Evolutionary conservation across 345 rosid genomes (phyloP).

Genomic region (Linum usitatissimum): DNA sequence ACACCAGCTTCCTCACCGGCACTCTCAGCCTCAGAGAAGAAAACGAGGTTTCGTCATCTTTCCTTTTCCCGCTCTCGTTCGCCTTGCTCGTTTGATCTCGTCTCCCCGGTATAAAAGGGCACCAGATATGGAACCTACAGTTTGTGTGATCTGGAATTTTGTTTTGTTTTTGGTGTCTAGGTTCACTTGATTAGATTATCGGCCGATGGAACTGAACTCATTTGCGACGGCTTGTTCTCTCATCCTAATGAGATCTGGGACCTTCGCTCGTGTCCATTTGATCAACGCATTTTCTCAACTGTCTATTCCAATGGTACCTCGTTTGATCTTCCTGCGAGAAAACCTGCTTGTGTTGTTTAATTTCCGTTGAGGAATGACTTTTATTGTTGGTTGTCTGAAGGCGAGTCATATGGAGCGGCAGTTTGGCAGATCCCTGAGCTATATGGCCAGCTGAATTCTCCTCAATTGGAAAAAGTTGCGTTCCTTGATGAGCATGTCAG

Average conservation of each 20-base stretch:
- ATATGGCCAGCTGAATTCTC: slow-evolving; percentile 72
- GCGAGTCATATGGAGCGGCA: slow-evolving; percentile 81
- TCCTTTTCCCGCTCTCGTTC: not conserved
- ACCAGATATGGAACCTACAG: not conserved
- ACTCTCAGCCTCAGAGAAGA: slow-evolving; percentile 86
- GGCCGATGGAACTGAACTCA: slow-evolving; percentile 73
- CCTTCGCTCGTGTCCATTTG: slow-evolving; percentile 76
- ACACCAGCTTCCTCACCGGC: slow-evolving; percentile 93
- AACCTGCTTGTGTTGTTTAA: not conserved
- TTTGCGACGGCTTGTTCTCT: slow-evolving; percentile 85
- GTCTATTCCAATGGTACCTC: slow-evolving; percentile 65
- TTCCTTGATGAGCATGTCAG: slow-evolving; percentile 73
- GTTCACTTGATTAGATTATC: slow-evolving; percentile 89
- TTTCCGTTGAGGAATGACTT: not conserved
- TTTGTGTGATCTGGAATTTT: not conserved
- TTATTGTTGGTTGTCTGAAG: slow-evolving; percentile 23
- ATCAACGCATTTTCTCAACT: slow-evolving; percentile 86
- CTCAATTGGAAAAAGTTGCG: slow-evolving; percentile 70
- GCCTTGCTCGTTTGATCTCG: not conserved
- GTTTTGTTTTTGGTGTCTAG: slow-evolving; percentile 19
- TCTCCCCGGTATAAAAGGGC: too few species aligned
- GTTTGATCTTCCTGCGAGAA: not conserved
- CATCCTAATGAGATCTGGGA: slow-evolving; percentile 97
- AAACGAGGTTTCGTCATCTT: slow-evolving; percentile 47
- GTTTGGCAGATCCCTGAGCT: slow-evolving; percentile 97